Conservation (phyloP, 306 rosid genomes). For the Gleditsia sinensis region DNA sequence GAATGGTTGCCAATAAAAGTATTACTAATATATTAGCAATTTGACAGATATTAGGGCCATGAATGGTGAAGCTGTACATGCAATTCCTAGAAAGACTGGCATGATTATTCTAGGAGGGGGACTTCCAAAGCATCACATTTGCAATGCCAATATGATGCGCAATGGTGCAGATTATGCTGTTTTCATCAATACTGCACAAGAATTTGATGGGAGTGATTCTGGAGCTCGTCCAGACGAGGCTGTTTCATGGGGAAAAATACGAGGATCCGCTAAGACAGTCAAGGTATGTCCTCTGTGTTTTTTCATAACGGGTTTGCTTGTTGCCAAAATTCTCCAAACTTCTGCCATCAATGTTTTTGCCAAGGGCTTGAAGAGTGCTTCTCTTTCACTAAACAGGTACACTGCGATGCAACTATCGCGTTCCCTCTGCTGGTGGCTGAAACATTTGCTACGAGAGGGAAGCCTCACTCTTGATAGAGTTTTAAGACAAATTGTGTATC, state of each 20-base stretch:
- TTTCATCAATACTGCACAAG: conserved; percentile 90
- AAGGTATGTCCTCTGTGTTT: conserved; percentile 54
- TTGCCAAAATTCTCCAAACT: conserved; percentile 12
- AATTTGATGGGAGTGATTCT: conserved; percentile 94
- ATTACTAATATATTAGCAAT: conserved; percentile 25
- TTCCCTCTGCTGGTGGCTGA: conserved; percentile 80
- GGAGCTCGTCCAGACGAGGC: conserved; percentile 97
- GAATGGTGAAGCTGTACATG: conserved; percentile 92
- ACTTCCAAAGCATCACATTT: conserved; percentile 95
- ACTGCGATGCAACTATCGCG: conserved; percentile 88
- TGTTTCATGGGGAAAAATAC: conserved; percentile 91
- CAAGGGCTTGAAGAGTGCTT: background rate
- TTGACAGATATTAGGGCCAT: conserved; percentile 86
- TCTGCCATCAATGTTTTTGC: background rate
- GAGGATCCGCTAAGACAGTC: conserved; percentile 83
- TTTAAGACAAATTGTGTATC: background rate
- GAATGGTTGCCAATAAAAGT: conserved; percentile 5
- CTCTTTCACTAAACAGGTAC: conserved; percentile 58
- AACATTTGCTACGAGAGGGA: conserved; percentile 62
- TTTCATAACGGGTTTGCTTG: background rate
- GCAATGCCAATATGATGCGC: conserved; percentile 99
- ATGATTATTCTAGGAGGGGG: conserved; percentile 94
- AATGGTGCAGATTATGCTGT: conserved; percentile 95
- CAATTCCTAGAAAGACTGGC: conserved; percentile 88
- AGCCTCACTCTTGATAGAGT: conserved; percentile 26